Percentiles rank a stretch among this genome's conserved stretches.
These are phyloP conservation scores for Cercophora samala DNA, from an alignment of 495 filamentous ascomycete genomes.

Conservation along the genomic window DNA sequence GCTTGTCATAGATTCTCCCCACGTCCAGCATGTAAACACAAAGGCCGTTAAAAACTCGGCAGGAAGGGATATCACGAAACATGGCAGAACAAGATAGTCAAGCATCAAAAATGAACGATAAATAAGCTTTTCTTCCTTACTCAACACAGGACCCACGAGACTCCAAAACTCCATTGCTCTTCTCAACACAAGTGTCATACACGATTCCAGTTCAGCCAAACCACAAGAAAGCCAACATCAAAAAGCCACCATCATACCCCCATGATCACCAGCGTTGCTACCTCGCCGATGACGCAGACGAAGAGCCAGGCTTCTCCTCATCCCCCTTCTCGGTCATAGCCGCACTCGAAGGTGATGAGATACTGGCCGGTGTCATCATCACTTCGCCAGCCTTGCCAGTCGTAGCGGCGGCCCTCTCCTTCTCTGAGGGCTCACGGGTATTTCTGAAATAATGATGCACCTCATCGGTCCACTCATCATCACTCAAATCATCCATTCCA, in stretches of 20 bases:
- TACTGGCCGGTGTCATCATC: neutral
- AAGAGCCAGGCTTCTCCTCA: neutral
- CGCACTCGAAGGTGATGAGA: neutral
- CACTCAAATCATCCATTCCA: conserved; percentile 29
- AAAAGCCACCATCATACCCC: neutral
- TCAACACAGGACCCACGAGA: neutral
- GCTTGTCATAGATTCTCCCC: neutral
- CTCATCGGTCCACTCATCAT: conserved; percentile 41
- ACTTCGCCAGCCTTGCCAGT: neutral
- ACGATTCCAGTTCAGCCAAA: neutral
- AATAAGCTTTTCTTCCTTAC: neutral
- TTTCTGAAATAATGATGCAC: conserved; percentile 45
- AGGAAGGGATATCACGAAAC: neutral
- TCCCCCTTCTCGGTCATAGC: conserved; percentile 2
- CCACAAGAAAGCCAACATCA: neutral
- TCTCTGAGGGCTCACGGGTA: conserved; percentile 2
- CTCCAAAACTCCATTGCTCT: neutral
- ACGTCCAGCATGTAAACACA: neutral
- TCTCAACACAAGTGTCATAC: neutral
- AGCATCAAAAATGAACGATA: neutral
- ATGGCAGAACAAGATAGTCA: neutral
- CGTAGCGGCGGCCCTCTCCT: neutral
- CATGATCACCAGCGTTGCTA: neutral
- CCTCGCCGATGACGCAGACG: neutral
- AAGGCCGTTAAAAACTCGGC: neutral